These are phyloP conservation scores for Sporothrix curviconia DNA, from an alignment of 2,329 filamentous ascomycete genomes.

Conservation along the genomic window DNA sequence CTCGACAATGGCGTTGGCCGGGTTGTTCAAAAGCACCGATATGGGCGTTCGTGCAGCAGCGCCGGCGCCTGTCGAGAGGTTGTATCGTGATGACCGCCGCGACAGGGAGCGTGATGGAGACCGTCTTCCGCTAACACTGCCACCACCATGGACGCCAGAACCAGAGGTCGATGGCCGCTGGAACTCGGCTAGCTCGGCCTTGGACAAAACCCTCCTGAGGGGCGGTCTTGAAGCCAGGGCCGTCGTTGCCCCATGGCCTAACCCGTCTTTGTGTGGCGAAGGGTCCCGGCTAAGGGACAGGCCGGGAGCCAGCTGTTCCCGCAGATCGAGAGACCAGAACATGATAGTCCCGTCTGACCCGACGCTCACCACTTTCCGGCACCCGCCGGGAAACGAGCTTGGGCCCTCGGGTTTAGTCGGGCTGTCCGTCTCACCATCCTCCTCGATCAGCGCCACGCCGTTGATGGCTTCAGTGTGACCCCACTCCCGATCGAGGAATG, in stretches of 20 bases:
- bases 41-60: slow-evolving; percentile 34
- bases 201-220: slow-evolving; percentile 77
- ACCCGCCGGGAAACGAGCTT: slow-evolving; percentile 21
- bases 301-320: slow-evolving; percentile 34
- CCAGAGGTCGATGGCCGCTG: slow-evolving; percentile 41
- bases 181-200: slow-evolving; percentile 79
- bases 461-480: slow-evolving; percentile 93
- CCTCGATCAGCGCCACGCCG: slow-evolving; percentile 66
- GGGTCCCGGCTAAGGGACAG: slow-evolving; percentile 25
- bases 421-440: slow-evolving; percentile 34
- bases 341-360: slow-evolving; percentile 77
- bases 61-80: slow-evolving; percentile 27
- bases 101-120: slow-evolving; percentile 51
- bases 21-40: slow-evolving; percentile 34
- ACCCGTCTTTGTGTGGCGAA: slow-evolving; percentile 45
- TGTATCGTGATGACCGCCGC: slow-evolving; percentile 49
- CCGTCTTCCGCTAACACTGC: slow-evolving; percentile 33
- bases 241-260: slow-evolving; percentile 24
- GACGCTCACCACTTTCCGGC: slow-evolving; percentile 61
- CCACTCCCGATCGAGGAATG: slow-evolving; percentile 81
- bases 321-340: slow-evolving; percentile 60
- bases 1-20: slow-evolving; percentile 36
- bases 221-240: slow-evolving; percentile 59
- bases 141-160: neutral
- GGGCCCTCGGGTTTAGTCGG: neutral